Conservation (phyloP, 2,329 filamentous ascomycete species). For the Epicoccum sorghinum region DNA sequence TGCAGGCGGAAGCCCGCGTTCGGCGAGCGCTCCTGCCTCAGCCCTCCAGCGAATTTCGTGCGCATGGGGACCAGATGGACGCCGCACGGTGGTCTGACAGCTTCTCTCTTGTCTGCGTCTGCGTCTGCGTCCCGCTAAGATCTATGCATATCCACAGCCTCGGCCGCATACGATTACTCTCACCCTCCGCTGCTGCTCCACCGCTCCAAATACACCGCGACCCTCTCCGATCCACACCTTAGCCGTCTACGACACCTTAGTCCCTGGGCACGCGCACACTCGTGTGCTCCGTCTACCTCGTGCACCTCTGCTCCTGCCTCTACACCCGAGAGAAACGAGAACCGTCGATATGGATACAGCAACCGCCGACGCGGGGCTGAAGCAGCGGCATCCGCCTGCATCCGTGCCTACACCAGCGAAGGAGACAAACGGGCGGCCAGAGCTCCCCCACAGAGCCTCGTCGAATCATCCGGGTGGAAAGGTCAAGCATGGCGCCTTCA, state of each 20-base stretch:
- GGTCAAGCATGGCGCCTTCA: conserved; percentile 51
- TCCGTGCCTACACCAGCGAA: conserved; percentile 28
- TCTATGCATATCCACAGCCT: neutral
- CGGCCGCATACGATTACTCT: conserved; percentile 7
- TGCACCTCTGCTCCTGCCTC: neutral
- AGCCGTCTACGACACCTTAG: neutral
- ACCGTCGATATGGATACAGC: conserved; percentile 12
- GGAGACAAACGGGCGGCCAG: conserved; percentile 20
- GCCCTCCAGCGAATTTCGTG: conserved; percentile 3
- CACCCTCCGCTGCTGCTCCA: conserved; percentile 5
- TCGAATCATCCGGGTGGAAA: conserved; percentile 43
- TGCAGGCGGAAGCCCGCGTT: conserved; percentile 21
- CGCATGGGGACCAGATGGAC: conserved; percentile 10
- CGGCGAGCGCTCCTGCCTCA: conserved; percentile 20
- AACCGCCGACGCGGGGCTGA: conserved; percentile 40
- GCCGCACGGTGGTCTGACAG: conserved; percentile 2
- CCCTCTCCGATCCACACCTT: conserved; percentile 17
- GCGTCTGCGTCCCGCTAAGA: neutral
- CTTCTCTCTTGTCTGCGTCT: neutral
- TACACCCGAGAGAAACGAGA: neutral
- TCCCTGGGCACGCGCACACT: conserved; percentile 17
- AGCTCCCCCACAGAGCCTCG: conserved; percentile 16
- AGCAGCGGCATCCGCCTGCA: conserved; percentile 39
- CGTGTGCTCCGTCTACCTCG: neutral
- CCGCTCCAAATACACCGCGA: conserved; percentile 1